Base-by-base conservation (phyloP, 331 rosid species). In the Rhamnella rubrinervis region DNA sequence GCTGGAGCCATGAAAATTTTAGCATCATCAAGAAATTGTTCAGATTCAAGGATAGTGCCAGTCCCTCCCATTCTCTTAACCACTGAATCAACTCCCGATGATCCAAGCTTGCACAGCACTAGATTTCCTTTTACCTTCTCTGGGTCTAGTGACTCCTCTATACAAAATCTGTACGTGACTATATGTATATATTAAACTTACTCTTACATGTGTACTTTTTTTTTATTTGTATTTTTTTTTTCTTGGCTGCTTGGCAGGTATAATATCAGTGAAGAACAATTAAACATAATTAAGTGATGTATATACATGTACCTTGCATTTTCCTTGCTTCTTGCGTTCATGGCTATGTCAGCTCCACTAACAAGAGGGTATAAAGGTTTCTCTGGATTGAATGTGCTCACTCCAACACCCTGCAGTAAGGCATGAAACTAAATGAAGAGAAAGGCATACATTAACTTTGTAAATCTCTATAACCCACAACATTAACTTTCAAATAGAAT, bases 1-100 rank as follows among this genome's bases (percentile, higher is more conserved):
- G 85, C 85, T 16, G 98, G 96, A n/a, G 91, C 90, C 88, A 87
- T 84, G 84, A 84, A 93, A 69, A 93, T 81, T 67, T 83, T 78
- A 1, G 92, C 91, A 63, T 74, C 66, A 49, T 91, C 97, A 26
- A 51, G 82, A 68, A 41, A 78, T 63, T 75, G 77, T 0, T 81
- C 82, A 59, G 63, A 83, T 77, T 84, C 87, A 66, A 87, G 1
- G 60, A 93, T 75, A 28, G 75, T 61, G 8, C 97, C 98, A 70
- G 53, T 71, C 46, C 97, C 97, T 26, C 98, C 97, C 39, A 84
- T 23, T 62, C 50, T 70, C 66, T 84, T 85, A 25, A 93, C 81
- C 55, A 80, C 75, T 20, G 96, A 74, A 20, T 93, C 98, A 47
- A 82, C 58, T 1, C 96, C 96, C 85, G 81, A 71, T 39, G 56